A percentile compares a stretch with the other conserved stretches of the same genome.
Conservation (phyloP, 31 red algal species). For the Asparagopsis taxiformis region DNA sequence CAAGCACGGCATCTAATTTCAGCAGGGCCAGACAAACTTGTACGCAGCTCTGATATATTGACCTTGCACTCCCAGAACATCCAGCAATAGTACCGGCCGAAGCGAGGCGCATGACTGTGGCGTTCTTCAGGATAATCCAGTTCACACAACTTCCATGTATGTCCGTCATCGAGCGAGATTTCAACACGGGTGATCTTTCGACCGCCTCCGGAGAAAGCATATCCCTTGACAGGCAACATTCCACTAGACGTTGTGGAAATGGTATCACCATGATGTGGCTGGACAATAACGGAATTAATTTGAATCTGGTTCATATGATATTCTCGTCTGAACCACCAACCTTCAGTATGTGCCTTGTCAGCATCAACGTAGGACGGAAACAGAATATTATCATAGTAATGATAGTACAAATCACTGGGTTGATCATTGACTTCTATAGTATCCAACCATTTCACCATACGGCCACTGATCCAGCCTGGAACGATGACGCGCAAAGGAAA, state of each 20-base stretch:
- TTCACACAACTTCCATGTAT: constrained; percentile 37
- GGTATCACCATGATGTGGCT: constrained; percentile 39
- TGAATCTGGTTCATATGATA: constrained; percentile 38
- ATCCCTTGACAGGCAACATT: constrained; percentile 30
- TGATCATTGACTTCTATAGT: constrained; percentile 16
- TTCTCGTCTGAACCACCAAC: constrained; percentile 18
- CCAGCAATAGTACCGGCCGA: constrained; percentile 42
- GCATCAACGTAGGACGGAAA: constrained; percentile 43
- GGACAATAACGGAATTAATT: constrained; percentile 50
- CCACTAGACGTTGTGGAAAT: not conserved
- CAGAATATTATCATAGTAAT: constrained; percentile 44
- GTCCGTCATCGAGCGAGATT: constrained; percentile 33
- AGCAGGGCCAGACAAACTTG: not conserved
- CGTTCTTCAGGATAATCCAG: constrained; percentile 16
- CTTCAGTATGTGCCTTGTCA: constrained; percentile 25
- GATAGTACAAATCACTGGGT: constrained; percentile 26
- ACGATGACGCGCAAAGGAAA: constrained; percentile 55
- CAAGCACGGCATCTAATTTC: constrained; percentile 41
- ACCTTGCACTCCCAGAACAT: constrained; percentile 24
- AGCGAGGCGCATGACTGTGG: not conserved
- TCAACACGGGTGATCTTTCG: constrained; percentile 48
- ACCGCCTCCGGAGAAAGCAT: constrained; percentile 45
- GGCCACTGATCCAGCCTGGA: constrained; percentile 66
- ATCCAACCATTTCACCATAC: constrained; percentile 70
- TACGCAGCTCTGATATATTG: not conserved